A percentile compares a stretch with the other conserved stretches of the same genome.
These are phyloP conservation scores for Saccharum hybrid DNA, from an alignment of 202 grass and related monocot species.

Conservation along the genomic window DNA sequence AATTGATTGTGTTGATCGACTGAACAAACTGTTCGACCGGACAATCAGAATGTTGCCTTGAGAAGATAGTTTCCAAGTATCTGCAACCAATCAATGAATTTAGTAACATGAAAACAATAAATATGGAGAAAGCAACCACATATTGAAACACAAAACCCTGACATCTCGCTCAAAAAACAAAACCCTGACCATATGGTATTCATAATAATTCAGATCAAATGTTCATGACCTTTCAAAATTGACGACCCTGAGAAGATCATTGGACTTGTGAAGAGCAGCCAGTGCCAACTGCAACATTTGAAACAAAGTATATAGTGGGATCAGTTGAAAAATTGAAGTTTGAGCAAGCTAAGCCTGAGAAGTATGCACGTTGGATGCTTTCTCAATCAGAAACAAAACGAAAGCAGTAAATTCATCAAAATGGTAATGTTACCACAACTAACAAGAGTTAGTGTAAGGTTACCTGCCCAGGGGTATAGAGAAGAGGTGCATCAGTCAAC, in stretches of 20 bases:
- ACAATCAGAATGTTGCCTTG: conserved; percentile 54
- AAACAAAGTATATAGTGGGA: conserved; percentile 27
- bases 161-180: no score
- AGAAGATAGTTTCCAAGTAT: conserved; percentile 77
- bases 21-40: conserved; percentile 66
- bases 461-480: conserved; percentile 93
- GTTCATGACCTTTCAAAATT: conserved; percentile 76
- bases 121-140: conserved; percentile 27
- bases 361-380: conserved; percentile 23
- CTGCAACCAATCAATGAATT: conserved; percentile 55
- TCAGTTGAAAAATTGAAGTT: conserved; percentile 1
- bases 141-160: neutral
- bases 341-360: conserved; percentile 29
- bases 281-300: conserved; percentile 78
- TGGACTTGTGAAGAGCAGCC: conserved; percentile 78
- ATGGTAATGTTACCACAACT: conserved; percentile 2
- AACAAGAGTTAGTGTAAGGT: conserved; percentile 30
- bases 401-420: conserved; percentile 39
- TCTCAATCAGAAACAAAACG: conserved; percentile 33
- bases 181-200: no score
- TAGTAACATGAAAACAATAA: conserved; percentile 18
- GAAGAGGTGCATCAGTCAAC: conserved; percentile 93
- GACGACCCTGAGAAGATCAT: conserved; percentile 63
- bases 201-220: conserved; percentile 27
- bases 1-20: conserved; percentile 59